These are phyloP conservation scores for Hordeum pubiflorum DNA, from an alignment of 202 grass and related monocot species.

Conservation along the genomic window DNA sequence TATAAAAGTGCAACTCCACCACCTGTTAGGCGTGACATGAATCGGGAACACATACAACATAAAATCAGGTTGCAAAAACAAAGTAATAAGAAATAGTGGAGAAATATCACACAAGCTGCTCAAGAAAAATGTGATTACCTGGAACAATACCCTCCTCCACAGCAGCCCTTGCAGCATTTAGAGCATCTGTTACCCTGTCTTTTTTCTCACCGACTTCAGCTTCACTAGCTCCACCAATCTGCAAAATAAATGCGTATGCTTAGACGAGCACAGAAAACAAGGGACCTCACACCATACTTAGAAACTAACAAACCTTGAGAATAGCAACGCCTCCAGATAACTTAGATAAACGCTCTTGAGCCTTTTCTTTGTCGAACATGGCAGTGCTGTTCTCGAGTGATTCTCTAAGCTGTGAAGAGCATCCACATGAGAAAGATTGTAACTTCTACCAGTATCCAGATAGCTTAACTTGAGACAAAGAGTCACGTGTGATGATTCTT, in stretches of 20 bases:
- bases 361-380: slow-evolving; percentile 95
- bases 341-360: slow-evolving; percentile 81
- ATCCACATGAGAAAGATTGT: slow-evolving; percentile 5
- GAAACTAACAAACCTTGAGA: slow-evolving; percentile 64
- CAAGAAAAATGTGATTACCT: slow-evolving; percentile 38
- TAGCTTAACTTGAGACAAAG: not conserved
- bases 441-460: slow-evolving; percentile 14
- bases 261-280: slow-evolving; percentile 6
- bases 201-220: slow-evolving; percentile 95
- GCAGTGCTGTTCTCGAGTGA: slow-evolving; percentile 65
- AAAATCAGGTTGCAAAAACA: not conserved
- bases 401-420: slow-evolving; percentile 69
- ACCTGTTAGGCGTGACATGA: slow-evolving; percentile 36
- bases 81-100: not conserved
- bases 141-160: slow-evolving; percentile 87
- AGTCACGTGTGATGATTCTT: slow-evolving; percentile 4
- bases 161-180: slow-evolving; percentile 81
- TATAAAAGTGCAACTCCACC: slow-evolving; percentile 87
- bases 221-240: slow-evolving; percentile 91
- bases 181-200: slow-evolving; percentile 90
- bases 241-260: slow-evolving; percentile 16
- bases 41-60: slow-evolving; percentile 10
- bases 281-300: not conserved
- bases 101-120: not conserved
- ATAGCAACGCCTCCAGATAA: slow-evolving; percentile 89